Evolutionary conservation across 1,284 basidiomycete genomes (phyloP).

Genomic region (Puccinia hordei): DNA sequence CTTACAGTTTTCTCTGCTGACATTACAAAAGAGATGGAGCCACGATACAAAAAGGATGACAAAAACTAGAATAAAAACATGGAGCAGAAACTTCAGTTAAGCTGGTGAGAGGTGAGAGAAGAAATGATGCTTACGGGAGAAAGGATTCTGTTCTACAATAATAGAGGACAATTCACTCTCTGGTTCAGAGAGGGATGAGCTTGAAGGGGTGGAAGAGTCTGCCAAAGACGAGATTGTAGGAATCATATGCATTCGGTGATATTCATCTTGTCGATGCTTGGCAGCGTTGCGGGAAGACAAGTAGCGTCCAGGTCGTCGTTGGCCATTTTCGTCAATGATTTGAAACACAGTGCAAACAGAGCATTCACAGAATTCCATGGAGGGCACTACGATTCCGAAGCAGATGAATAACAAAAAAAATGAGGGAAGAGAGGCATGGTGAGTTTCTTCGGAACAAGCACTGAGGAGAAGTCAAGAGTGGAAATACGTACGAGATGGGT

Average conservation of each 20-base stretch:
- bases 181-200: no score
- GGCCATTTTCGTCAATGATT: slow-evolving; percentile 11
- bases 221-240: background rate
- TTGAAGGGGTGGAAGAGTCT: background rate
- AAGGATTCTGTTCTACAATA: slow-evolving; percentile 3
- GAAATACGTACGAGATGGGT: no score
- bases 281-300: background rate
- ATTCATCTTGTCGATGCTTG: background rate
- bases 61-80: background rate
- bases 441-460: background rate
- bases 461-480: no score
- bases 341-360: no score
- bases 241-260: background rate
- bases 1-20: slow-evolving; percentile 38
- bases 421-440: no score
- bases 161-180: background rate
- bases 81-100: background rate
- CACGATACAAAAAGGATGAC: slow-evolving; percentile 18
- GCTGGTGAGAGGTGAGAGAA: background rate
- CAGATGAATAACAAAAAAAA: no score
- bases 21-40: slow-evolving; percentile 45
- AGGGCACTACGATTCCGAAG: background rate
- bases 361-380: slow-evolving; percentile 3
- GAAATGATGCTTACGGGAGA: background rate
- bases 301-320: no score